Percentiles rank a stretch among this genome's conserved stretches.
phyloP scores from a whole-genome alignment of 768 basidiomycete genomes.

The Xerocomellus amylosporus region DNA sequence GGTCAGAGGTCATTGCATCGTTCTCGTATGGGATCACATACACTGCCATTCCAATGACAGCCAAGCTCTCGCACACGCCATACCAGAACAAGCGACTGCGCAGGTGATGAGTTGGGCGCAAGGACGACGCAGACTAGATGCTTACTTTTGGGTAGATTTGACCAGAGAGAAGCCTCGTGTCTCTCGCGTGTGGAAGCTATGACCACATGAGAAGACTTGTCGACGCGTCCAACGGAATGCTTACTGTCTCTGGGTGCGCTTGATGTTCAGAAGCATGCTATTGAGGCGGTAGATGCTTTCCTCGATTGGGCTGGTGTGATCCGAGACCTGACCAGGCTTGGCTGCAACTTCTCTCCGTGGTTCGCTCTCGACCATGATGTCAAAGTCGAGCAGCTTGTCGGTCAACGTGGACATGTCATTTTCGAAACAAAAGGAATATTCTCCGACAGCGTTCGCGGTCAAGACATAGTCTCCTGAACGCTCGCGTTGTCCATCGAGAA shows the following conservation, averaged over 20 bases:
- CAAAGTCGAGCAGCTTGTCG: conserved; percentile 92
- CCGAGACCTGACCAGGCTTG: conserved; percentile 82
- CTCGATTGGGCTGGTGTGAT: conserved; percentile 91
- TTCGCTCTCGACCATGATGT: conserved; percentile 98
- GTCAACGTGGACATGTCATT: conserved; percentile 96
- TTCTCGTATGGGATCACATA: conserved; percentile 41
- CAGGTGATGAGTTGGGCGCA: neutral
- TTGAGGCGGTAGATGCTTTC: conserved; percentile 93
- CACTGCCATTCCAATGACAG: conserved; percentile 84
- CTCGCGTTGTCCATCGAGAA: conserved; percentile 86
- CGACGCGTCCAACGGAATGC: conserved; percentile 30
- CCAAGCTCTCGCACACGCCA: conserved; percentile 74
- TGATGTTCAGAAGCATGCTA: conserved; percentile 83
- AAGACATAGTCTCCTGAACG: conserved; percentile 97
- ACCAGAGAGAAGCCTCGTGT: conserved; percentile 93
- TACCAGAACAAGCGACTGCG: conserved; percentile 91
- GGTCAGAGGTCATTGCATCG: conserved; percentile 7
- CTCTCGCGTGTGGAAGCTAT: conserved; percentile 90
- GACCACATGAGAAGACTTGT: conserved; percentile 1
- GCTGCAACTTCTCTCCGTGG: conserved; percentile 87
- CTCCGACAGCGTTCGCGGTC: conserved; percentile 87
- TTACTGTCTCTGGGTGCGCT: conserved; percentile 91
- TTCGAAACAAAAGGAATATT: conserved; percentile 96
- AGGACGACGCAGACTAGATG: neutral
- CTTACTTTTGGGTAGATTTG: conserved; percentile 82